These are phyloP conservation scores for Neotropicomus parvogracilis DNA, from an alignment of 1,284 basidiomycete species.

Conservation along the genomic window DNA sequence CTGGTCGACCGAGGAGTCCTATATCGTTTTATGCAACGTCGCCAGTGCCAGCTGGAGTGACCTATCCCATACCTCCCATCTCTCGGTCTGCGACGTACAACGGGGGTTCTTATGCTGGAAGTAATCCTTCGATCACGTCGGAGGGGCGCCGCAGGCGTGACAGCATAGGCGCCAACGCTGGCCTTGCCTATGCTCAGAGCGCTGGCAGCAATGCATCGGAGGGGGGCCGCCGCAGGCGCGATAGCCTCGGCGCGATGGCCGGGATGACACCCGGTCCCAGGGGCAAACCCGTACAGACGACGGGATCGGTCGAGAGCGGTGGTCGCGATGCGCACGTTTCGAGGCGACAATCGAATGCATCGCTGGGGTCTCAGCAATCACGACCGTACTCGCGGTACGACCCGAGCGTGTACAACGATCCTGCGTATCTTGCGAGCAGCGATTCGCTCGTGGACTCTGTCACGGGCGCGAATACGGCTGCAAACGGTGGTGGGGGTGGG, in stretches of 20 bases:
- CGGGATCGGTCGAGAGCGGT: slow-evolving; percentile 14
- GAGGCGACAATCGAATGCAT: slow-evolving; percentile 25
- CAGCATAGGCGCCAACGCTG: slow-evolving; percentile 25
- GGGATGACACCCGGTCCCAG: slow-evolving; percentile 28
- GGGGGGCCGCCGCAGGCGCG: slow-evolving; percentile 25
- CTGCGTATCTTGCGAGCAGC: slow-evolving; percentile 23
- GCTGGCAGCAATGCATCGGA: slow-evolving; percentile 19
- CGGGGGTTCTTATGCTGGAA: slow-evolving; percentile 2
- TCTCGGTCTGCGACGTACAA: slow-evolving; percentile 25
- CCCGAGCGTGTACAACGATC: slow-evolving; percentile 27
- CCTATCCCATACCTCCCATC: slow-evolving; percentile 29
- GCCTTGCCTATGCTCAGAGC: not conserved
- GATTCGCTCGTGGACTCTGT: slow-evolving; percentile 27
- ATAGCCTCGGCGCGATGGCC: slow-evolving; percentile 24
- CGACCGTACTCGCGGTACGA: slow-evolving; percentile 22
- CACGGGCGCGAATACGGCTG: slow-evolving; percentile 26
- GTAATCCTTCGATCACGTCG: slow-evolving; percentile 23
- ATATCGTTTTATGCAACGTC: slow-evolving; percentile 29
- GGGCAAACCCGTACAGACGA: slow-evolving; percentile 10
- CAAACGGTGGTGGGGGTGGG: slow-evolving; percentile 24
- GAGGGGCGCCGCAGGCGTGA: slow-evolving; percentile 27
- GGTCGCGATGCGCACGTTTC: slow-evolving; percentile 8
- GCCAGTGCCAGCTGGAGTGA: slow-evolving; percentile 26
- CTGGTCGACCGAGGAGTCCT: slow-evolving; percentile 20
- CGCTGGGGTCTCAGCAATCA: slow-evolving; percentile 23